Conservation (phyloP, 495 filamentous ascomycete species). For the Neurospora sp. region DNA sequence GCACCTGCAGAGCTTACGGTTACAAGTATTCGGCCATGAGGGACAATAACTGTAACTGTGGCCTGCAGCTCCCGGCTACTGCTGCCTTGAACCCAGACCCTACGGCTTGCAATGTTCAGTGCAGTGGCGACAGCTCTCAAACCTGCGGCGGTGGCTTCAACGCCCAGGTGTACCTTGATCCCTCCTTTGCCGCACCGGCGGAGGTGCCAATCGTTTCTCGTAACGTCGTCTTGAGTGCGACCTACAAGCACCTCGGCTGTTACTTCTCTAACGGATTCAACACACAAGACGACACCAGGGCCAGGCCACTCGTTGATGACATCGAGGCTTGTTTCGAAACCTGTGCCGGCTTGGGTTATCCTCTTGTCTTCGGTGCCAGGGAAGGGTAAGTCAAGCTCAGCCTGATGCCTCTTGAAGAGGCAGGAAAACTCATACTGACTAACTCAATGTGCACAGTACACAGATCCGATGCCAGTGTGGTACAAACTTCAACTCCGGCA, state of each 20-base stretch:
- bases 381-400: background rate
- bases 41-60: conserved; percentile 15
- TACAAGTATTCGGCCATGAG: conserved; percentile 16
- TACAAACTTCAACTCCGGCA: background rate
- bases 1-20: conserved; percentile 16
- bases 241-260: conserved; percentile 9
- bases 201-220: background rate
- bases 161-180: conserved; percentile 12
- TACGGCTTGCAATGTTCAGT: conserved; percentile 4
- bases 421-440: background rate
- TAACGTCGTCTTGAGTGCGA: background rate
- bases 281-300: background rate
- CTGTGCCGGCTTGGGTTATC: conserved; percentile 10
- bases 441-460: background rate
- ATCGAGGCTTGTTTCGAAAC: background rate
- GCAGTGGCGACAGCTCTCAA: conserved; percentile 7
- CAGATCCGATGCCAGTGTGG: conserved; percentile 6
- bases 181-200: conserved; percentile 7
- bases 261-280: background rate
- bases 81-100: background rate
- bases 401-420: background rate
- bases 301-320: background rate
- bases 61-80: conserved; percentile 8
- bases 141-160: conserved; percentile 6
- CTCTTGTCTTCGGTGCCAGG: background rate